Percentiles rank a stretch among this genome's conserved stretches.
These are phyloP conservation scores for Circinella minor DNA, from an alignment of 371 early-diverging fungal genomes.

Conservation along the genomic window DNA sequence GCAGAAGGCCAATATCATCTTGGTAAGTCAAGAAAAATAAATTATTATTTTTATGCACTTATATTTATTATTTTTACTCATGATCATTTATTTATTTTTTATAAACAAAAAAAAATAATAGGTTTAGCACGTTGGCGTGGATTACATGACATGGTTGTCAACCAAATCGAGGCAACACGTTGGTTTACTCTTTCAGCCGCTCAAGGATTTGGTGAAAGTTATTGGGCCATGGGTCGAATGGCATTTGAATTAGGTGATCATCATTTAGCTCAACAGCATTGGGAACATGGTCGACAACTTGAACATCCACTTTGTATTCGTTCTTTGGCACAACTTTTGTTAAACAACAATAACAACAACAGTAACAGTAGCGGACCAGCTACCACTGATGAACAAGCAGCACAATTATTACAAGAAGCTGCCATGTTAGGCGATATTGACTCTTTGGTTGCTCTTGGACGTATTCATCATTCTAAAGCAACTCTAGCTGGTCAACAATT, in stretches of 20 bases:
- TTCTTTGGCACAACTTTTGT: conserved; percentile 20
- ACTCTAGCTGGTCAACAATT: conserved; percentile 6
- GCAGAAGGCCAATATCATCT: conserved; percentile 47
- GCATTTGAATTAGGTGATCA: conserved; percentile 32
- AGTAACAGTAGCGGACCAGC: background rate
- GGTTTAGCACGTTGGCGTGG: conserved; percentile 38
- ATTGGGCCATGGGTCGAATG: conserved; percentile 46
- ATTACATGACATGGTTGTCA: conserved; percentile 19
- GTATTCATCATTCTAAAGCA: conserved; percentile 20
- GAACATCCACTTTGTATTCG: conserved; percentile 37
- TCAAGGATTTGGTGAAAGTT: conserved; percentile 33
- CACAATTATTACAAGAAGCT: conserved; percentile 22
- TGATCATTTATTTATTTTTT: background rate
- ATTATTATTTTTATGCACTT: background rate
- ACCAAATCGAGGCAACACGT: conserved; percentile 30
- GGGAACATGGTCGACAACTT: conserved; percentile 34
- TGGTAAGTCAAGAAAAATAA: conserved; percentile 13
- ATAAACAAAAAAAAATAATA: background rate
- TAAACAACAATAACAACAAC: conserved; percentile 5
- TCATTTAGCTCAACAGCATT: conserved; percentile 38
- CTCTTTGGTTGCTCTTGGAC: conserved; percentile 22
- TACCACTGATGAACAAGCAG: conserved; percentile 8
- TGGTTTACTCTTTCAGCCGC: conserved; percentile 43
- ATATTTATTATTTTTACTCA: background rate
- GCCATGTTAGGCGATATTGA: conserved; percentile 22